Evolutionary conservation across 108 stramenopile species (phyloP).

Genomic region (Cyclotella cryptica): DNA sequence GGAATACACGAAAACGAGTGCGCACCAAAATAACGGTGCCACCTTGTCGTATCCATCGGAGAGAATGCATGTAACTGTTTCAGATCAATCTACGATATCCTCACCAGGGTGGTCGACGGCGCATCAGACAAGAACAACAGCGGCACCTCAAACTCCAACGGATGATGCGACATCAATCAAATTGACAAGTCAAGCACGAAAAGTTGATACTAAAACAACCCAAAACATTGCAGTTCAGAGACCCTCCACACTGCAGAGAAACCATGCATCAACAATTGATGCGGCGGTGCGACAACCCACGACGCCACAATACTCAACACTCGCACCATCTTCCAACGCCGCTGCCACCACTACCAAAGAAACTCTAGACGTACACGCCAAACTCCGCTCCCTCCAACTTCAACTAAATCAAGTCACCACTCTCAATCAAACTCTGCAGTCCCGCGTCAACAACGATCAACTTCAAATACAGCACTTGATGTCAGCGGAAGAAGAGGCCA

Average conservation of each 20-base stretch:
- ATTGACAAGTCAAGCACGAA: too few species aligned
- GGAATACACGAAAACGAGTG: too few species aligned
- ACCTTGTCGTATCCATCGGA: neutral
- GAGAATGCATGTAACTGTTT: neutral
- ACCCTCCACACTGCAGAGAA: too few species aligned
- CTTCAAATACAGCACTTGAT: conserved; percentile 14
- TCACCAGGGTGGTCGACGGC: conserved; percentile 6
- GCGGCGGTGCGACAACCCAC: too few species aligned
- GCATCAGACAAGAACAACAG: neutral
- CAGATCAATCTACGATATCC: conserved; percentile 9
- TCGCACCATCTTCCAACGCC: neutral
- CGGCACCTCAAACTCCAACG: neutral
- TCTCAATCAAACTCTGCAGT: conserved; percentile 17
- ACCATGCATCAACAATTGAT: too few species aligned
- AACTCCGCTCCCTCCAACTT: conserved; percentile 26
- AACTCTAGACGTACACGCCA: conserved; percentile 4
- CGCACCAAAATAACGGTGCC: too few species aligned
- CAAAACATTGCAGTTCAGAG: too few species aligned
- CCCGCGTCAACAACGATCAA: conserved; percentile 2
- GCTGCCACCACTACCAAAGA: neutral
- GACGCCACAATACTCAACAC: neutral
- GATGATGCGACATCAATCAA: neutral
- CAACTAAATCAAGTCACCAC: conserved; percentile 22
- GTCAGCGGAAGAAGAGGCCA: conserved; percentile 32
- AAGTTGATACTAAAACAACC: too few species aligned